Evolutionary conservation across 768 basidiomycete species (phyloP).

Genomic region (Naganishia vaughanmartiniae): DNA sequence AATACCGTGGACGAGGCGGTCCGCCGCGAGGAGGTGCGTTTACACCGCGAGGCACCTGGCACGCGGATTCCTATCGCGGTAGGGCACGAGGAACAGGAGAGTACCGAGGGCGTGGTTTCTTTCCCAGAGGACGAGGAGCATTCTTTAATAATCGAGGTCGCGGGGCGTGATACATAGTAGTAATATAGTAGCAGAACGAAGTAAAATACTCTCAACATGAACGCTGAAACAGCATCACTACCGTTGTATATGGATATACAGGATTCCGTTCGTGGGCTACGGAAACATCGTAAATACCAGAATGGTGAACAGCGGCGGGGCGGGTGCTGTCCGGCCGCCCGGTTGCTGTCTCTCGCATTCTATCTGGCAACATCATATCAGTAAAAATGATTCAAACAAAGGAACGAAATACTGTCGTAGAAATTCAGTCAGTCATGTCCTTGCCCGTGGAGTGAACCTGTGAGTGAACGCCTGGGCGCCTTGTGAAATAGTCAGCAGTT

Average conservation of each 20-base stretch:
- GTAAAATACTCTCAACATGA: not conserved
- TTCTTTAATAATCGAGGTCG: constrained; percentile 17
- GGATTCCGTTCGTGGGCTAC: not conserved
- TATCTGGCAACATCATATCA: too few species aligned
- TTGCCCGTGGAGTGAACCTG: too few species aligned
- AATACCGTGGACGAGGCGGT: constrained; percentile 19
- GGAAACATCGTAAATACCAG: not conserved
- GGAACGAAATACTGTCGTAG: too few species aligned
- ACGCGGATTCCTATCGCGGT: constrained; percentile 26
- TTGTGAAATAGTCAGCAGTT: too few species aligned
- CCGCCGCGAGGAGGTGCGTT: constrained; percentile 15
- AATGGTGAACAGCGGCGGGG: too few species aligned
- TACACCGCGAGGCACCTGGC: constrained; percentile 26
- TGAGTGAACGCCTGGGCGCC: too few species aligned
- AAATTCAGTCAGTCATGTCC: too few species aligned
- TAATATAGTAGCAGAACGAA: not conserved
- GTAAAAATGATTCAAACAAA: too few species aligned
- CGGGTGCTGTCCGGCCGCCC: too few species aligned
- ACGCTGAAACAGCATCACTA: not conserved
- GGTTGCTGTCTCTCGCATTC: too few species aligned
- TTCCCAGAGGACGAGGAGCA: constrained; percentile 7
- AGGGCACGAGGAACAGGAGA: constrained; percentile 23
- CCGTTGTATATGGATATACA: constrained; percentile 7
- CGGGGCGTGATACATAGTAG: not conserved
- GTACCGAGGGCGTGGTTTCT: constrained; percentile 22